These are phyloP conservation scores for Cercospora beticola DNA, from an alignment of 2,329 filamentous ascomycete species.

Conservation along the genomic window DNA sequence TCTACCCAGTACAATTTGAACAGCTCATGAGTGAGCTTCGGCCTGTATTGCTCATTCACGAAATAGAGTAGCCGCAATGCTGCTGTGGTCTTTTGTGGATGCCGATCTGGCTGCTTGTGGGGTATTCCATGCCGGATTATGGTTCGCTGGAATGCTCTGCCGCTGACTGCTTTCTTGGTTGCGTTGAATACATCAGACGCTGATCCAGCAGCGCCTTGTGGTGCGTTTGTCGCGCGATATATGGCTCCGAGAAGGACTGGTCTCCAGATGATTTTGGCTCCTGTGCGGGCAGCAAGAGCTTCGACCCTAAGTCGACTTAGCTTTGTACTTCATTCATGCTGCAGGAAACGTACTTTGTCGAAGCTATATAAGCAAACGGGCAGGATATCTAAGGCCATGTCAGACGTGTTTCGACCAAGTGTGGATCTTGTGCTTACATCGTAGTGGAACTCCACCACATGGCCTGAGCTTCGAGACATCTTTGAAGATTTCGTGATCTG, in stretches of 20 bases:
- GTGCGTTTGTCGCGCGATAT: slow-evolving; percentile 27
- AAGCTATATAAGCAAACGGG: slow-evolving; percentile 29
- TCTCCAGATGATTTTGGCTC: slow-evolving; percentile 23
- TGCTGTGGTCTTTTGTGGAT: slow-evolving; percentile 29
- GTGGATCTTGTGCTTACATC: slow-evolving; percentile 20
- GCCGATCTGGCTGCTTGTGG: slow-evolving; percentile 23
- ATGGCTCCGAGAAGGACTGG: slow-evolving; percentile 30
- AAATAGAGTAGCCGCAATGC: slow-evolving; percentile 26
- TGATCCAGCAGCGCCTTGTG: slow-evolving; percentile 29
- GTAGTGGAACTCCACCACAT: slow-evolving; percentile 27
- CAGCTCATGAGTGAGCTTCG: slow-evolving; percentile 22
- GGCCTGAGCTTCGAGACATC: slow-evolving; percentile 5
- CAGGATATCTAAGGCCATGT: slow-evolving; percentile 23
- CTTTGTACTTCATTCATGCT: not conserved
- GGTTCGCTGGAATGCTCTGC: slow-evolving; percentile 23
- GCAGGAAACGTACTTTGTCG: slow-evolving; percentile 19
- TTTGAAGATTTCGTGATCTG: not conserved
- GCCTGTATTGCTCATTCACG: slow-evolving; percentile 12
- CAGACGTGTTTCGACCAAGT: not conserved
- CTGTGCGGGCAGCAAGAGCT: slow-evolving; percentile 24
- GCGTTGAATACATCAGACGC: slow-evolving; percentile 30
- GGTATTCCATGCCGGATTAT: slow-evolving; percentile 21
- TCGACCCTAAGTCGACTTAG: slow-evolving; percentile 19
- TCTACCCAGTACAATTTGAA: slow-evolving; percentile 28
- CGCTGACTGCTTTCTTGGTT: slow-evolving; percentile 28